These are phyloP conservation scores for Gaultheria prostrata DNA, from an alignment of 148 eudicot genomes.

Conservation along the genomic window DNA sequence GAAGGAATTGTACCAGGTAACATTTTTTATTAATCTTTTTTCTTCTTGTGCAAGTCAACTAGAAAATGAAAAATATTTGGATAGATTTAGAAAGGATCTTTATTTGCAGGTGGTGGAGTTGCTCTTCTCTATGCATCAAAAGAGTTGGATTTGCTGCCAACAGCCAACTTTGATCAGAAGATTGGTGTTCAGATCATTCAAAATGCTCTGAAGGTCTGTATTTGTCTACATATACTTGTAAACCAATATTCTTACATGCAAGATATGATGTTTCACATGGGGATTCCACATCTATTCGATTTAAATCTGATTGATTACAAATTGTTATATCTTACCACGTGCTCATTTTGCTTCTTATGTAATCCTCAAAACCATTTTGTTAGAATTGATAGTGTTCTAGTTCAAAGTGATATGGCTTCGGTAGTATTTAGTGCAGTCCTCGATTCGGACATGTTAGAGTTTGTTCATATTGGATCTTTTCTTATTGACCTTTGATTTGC, in stretches of 20 bases:
- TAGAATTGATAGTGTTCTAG: not conserved
- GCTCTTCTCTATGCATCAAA: constrained; percentile 60
- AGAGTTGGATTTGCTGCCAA: constrained; percentile 42
- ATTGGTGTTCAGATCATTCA: constrained; percentile 57
- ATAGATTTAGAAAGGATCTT: not conserved
- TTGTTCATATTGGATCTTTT: not conserved
- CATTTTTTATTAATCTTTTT: not conserved
- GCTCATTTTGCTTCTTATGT: not conserved
- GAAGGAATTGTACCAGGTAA: constrained; percentile 94
- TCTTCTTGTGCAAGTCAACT: not conserved
- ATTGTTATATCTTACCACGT: not conserved
- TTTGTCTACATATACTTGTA: not conserved
- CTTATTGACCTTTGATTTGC: too few species aligned
- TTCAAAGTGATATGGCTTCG: not conserved
- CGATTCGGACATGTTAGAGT: not conserved
- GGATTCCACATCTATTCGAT: not conserved
- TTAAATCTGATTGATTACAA: not conserved
- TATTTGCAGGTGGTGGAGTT: constrained; percentile 51
- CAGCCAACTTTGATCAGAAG: constrained; percentile 55
- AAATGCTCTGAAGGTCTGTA: constrained; percentile 41
- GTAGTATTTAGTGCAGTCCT: not conserved
- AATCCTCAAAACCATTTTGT: not conserved
- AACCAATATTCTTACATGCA: not conserved
- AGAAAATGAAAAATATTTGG: not conserved
- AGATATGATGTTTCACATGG: not conserved